Evolutionary conservation across 2,329 filamentous ascomycete genomes (phyloP).

Genomic region (Paraphaeosphaeria minitans): DNA sequence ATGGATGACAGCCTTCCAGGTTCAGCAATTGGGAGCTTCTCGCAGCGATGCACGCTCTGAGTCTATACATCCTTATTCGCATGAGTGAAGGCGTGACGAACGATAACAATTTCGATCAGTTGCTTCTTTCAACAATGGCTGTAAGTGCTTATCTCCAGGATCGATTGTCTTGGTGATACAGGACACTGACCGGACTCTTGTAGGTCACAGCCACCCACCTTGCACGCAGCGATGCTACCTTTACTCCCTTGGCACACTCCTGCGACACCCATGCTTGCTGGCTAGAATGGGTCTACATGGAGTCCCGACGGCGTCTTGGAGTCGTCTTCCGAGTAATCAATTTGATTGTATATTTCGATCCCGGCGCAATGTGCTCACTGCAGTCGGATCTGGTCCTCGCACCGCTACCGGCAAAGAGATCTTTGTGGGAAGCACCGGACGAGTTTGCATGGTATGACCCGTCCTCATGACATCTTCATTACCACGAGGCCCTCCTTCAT

Average conservation of each 20-base stretch:
- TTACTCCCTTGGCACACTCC: constrained; percentile 9
- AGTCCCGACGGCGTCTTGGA: constrained; percentile 48
- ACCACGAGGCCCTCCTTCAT: too few relatives aligned
- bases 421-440: constrained; percentile 52
- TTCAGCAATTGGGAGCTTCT: constrained; percentile 49
- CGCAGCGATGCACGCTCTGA: constrained; percentile 52
- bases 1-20: constrained; percentile 28
- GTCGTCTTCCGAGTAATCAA: constrained; percentile 50
- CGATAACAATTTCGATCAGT: constrained; percentile 49
- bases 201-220: constrained; percentile 15
- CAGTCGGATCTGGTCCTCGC: constrained; percentile 47
- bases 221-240: constrained; percentile 13
- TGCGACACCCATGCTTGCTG: constrained; percentile 33
- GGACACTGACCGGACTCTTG: background rate
- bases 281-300: constrained; percentile 51
- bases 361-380: constrained; percentile 45
- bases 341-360: constrained; percentile 52
- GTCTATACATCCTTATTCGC: constrained; percentile 51
- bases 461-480: background rate
- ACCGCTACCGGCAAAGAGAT: constrained; percentile 51
- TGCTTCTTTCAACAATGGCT: constrained; percentile 44
- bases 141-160: constrained; percentile 27
- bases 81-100: constrained; percentile 54
- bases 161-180: background rate
- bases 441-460: constrained; percentile 34